These are phyloP conservation scores for Pseudogymnoascus pannorum DNA, from an alignment of 2,329 filamentous ascomycete species.

Conservation along the genomic window DNA sequence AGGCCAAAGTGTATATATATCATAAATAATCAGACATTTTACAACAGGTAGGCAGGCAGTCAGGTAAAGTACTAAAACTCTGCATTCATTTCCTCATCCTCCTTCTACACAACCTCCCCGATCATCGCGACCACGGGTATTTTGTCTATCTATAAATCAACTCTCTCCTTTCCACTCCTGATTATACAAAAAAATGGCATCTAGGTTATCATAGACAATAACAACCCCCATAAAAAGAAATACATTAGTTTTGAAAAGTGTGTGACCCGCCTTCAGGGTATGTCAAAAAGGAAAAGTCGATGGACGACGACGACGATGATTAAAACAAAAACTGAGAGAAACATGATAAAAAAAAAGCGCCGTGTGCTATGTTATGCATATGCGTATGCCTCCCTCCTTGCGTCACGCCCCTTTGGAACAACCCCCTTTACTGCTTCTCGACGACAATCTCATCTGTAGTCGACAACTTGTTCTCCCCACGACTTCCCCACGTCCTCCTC, in stretches of 20 bases:
- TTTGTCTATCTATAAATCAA: conserved; percentile 4
- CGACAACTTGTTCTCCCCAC: not conserved
- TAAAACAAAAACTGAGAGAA: not conserved
- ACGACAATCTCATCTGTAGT: not conserved
- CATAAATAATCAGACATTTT: not conserved
- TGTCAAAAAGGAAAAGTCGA: not conserved
- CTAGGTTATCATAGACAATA: not conserved
- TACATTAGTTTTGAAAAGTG: conserved; percentile 1
- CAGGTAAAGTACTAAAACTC: not conserved
- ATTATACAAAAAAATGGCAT: not conserved
- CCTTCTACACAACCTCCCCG: not conserved
- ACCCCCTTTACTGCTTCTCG: not conserved
- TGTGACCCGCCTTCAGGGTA: not conserved
- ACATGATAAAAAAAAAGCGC: not conserved
- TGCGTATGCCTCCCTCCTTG: not conserved
- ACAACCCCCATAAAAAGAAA: not conserved
- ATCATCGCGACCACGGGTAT: not conserved
- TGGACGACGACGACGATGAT: not conserved
- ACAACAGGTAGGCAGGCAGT: not conserved
- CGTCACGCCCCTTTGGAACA: not conserved
- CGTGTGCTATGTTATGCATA: conserved; percentile 5
- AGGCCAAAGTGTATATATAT: not conserved
- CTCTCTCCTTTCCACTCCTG: not conserved
- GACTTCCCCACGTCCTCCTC: not conserved
- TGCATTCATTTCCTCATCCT: not conserved